Evolutionary conservation across 2,329 filamentous ascomycete genomes (phyloP).

Genomic region (Aspergillus pseudonomiae): DNA sequence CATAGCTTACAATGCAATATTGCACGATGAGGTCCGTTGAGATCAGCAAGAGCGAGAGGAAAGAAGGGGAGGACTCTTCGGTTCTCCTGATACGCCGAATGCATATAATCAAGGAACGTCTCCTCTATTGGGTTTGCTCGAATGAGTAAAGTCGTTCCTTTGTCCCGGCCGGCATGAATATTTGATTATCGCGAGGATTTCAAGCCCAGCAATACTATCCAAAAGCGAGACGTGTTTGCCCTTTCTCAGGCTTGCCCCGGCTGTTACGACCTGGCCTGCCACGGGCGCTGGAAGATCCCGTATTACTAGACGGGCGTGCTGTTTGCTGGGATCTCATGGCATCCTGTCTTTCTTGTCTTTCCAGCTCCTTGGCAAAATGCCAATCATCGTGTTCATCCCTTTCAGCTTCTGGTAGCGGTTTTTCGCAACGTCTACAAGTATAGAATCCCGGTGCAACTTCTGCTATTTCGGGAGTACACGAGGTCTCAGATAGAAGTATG

Average conservation of each 20-base stretch:
- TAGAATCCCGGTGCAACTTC: constrained; percentile 29
- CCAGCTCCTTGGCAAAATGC: constrained; percentile 89
- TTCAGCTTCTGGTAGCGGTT: constrained; percentile 60
- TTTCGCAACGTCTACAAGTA: constrained; percentile 68
- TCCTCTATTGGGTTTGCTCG: neutral
- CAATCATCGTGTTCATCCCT: constrained; percentile 84
- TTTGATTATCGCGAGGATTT: neutral
- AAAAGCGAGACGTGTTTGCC: constrained; percentile 40
- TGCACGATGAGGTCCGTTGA: neutral
- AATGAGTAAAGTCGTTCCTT: neutral
- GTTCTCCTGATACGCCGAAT: neutral
- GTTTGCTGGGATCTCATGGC: constrained; percentile 23
- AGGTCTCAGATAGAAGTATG: neutral
- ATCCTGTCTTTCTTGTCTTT: constrained; percentile 62
- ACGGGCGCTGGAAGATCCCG: constrained; percentile 24
- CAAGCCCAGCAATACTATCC: constrained; percentile 22
- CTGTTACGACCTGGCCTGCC: constrained; percentile 29
- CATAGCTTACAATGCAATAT: neutral
- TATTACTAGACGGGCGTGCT: constrained; percentile 14
- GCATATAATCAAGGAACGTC: neutral
- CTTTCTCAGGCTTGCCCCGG: constrained; percentile 38
- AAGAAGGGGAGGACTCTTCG: neutral
- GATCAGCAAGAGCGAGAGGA: neutral
- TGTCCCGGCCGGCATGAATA: neutral
- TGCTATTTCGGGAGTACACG: neutral